Evolutionary conservation across 371 early-diverging fungal species (phyloP), one percentile per base, ranked within the genome.

Genomic region (Mucor mucedo): DNA sequence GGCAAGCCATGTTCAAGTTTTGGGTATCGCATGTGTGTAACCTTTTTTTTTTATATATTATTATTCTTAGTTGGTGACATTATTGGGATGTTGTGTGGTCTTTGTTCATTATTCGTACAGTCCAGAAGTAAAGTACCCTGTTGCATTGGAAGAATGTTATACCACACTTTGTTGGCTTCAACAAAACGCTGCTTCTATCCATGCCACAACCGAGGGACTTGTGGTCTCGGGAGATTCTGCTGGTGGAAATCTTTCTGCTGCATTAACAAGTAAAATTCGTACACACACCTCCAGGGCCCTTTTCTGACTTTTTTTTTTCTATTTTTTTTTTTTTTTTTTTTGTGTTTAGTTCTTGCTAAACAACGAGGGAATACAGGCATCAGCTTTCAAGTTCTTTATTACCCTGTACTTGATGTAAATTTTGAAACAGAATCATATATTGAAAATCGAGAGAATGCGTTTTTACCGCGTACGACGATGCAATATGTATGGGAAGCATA

Each of bases 191-290:
- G n/a, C 49, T 5, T 35, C 44, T 4, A 38, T 74, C 5, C 32
- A 28, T 9, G 57, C 71, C 3, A 69, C 74, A 45, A 61, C 69
- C 2, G 56, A 47, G 4, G 63, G 66, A 47, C 44, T 77, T 10
- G 75, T 72, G 8, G 61, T 75, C 1, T 60, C 50, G 1, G 78
- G 78, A 35, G 73, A 75, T 58, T 65, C 65, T 10, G 70, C 71
- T 1, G 78, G 78, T 44, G 78, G 78, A 13, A 75, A 75, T 42
- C 58, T 78, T 14, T 48, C 78, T 9, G 59, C 73, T 3, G 67
- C 63, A n/a, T 33, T 75, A 7, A 38, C 72, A 39, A n/a, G 76
- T 75, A 65, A 72, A 61, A 21, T 21, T 21, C 21, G 21, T 47
- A 6, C 21, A 21, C 4, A 47, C 21, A 35, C 8, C 35, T 1